These are phyloP conservation scores for Chytriomyces sp. DNA, from an alignment of 192 early-diverging fungal genomes.

Conservation along the genomic window DNA sequence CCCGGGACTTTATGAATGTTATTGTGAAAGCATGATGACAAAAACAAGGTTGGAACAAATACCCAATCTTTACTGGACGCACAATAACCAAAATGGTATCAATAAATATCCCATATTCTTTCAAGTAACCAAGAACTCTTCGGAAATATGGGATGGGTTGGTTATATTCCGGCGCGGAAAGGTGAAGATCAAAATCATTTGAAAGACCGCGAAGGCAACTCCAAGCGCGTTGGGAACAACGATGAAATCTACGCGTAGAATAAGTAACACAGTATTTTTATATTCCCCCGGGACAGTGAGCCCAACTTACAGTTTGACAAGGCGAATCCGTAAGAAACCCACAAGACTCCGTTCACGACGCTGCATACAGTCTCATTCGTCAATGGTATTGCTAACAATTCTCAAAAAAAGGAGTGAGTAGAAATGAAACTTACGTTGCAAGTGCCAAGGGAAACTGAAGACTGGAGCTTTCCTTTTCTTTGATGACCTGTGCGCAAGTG, in stretches of 20 bases:
- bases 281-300: no score
- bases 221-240: constrained; percentile 14
- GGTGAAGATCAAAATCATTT: neutral
- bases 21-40: neutral
- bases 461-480: neutral
- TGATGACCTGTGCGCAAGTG: neutral
- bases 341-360: neutral
- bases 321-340: constrained; percentile 1
- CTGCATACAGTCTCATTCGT: neutral
- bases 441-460: neutral
- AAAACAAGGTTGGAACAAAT: neutral
- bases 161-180: no score
- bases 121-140: no score
- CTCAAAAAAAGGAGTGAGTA: neutral
- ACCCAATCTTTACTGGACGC: no score
- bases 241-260: constrained; percentile 1
- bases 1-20: constrained; percentile 35
- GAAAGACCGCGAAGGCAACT: constrained; percentile 7
- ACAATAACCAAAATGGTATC: no score
- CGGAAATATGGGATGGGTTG: no score
- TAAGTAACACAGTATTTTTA: neutral
- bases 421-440: neutral
- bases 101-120: no score
- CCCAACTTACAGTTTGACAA: neutral
- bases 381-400: no score